Conservation (phyloP, 2,329 filamentous ascomycete genomes). For the Penicillium sp. region DNA sequence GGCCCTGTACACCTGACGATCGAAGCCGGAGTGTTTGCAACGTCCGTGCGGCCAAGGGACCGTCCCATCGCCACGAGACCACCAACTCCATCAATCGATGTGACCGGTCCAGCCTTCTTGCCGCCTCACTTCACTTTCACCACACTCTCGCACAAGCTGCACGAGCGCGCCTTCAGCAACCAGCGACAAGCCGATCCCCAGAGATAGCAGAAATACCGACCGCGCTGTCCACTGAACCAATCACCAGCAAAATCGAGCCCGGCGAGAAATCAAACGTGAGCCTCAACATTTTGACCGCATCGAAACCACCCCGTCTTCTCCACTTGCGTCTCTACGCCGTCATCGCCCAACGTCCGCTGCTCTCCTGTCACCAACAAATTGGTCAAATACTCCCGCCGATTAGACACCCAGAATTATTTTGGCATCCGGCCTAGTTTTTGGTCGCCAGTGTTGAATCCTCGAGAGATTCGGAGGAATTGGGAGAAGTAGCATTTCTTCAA, state of each 20-base stretch:
- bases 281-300: too few relatives aligned
- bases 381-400: too few relatives aligned
- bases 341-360: background rate
- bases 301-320: background rate
- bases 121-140: conserved; percentile 9
- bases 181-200: too few relatives aligned
- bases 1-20: background rate
- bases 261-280: too few relatives aligned
- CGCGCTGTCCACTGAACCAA: too few relatives aligned
- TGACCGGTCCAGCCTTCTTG: conserved; percentile 12
- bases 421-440: too few relatives aligned
- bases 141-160: conserved; percentile 3
- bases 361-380: too few relatives aligned
- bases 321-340: background rate
- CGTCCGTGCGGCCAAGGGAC: conserved; percentile 15
- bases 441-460: background rate
- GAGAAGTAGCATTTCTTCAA: conserved; percentile 6
- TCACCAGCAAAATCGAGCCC: too few relatives aligned
- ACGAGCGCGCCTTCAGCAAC: conserved; percentile 2
- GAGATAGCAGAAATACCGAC: too few relatives aligned
- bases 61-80: conserved; percentile 6
- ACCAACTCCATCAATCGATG: conserved; percentile 8
- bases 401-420: too few relatives aligned
- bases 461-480: background rate
- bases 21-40: conserved; percentile 10